Evolutionary conservation across 306 rosid genomes (phyloP), one percentile per base, ranked within the genome.

Genomic region (Prunus fruticosa): DNA sequence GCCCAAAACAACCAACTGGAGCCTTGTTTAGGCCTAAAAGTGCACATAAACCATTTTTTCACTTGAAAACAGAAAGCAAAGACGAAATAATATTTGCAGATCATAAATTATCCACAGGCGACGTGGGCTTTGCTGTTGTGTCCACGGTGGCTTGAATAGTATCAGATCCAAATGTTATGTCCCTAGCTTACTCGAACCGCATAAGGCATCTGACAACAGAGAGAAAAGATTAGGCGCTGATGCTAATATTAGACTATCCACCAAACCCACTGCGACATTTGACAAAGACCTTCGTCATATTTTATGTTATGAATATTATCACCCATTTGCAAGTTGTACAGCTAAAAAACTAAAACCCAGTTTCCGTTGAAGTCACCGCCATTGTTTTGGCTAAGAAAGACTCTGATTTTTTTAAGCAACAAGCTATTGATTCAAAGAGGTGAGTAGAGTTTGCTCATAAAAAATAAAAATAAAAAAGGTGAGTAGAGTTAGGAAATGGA

Each of bases 401-500:
- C 52, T 11, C 3, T 34, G 16, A 27, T 23, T 28, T 41, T 14
- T 49, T 25, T 71, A 10, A 19, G 16, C 34, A 25, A 12, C 6
- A 38, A 38, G 43, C 43, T 38, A 38, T 8, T 38, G 43, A 7
- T 38, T 38, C 43, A 38, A 38, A 38, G 43, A 38, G 14, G 62
- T 12, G 62, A 20, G 20, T 27, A 30, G 53, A 69, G 10, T 50
- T 51, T 2, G 60, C 61, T 54, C 27, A 58, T 14, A 2, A 0
- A 58, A 28, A 14, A 20, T 2, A 20, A 2, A 0, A 0, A 20
- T 11, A 0, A 3, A 7, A 38, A 8, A 38, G 6, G 62, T 12
- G 27, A 20, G 13, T 7, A 6, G 50, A 43, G 25, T 34, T 72
- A 32, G 80, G 73, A 78, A 8, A 92, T 89, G 97, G 89, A 83